A percentile compares a stretch with the other conserved stretches of the same genome.
Conservation (phyloP, 768 basidiomycete genomes). For the Pisolithus albus region DNA sequence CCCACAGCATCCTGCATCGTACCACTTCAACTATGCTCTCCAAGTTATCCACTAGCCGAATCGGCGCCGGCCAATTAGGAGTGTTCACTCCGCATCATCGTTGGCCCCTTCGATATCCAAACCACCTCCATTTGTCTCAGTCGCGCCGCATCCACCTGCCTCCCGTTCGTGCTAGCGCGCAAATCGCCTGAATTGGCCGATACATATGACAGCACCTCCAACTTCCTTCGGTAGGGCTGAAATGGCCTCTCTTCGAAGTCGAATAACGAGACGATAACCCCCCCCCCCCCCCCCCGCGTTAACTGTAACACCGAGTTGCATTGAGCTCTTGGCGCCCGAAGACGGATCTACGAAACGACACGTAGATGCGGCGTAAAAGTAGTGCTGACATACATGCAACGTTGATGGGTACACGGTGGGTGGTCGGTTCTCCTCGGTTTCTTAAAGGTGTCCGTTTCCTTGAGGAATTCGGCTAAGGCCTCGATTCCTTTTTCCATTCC, state of each 20-base stretch:
- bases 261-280: conserved; percentile 77
- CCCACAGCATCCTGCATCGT: conserved; percentile 79
- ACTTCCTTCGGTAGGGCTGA: conserved; percentile 63
- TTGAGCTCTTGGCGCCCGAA: conserved; percentile 39
- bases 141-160: conserved; percentile 1
- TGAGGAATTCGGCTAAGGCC: no score
- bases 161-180: neutral
- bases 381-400: conserved; percentile 78
- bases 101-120: conserved; percentile 26
- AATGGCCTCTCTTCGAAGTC: conserved; percentile 80
- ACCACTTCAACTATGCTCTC: conserved; percentile 41
- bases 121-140: no score
- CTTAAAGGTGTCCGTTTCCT: no score
- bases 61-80: conserved; percentile 57
- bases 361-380: conserved; percentile 81
- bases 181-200: conserved; percentile 48
- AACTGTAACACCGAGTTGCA: conserved; percentile 81
- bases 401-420: conserved; percentile 68
- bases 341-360: conserved; percentile 66
- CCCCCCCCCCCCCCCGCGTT: no score
- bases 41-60: conserved; percentile 28
- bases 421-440: neutral
- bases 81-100: conserved; percentile 38
- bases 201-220: conserved; percentile 66
- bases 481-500: no score